These are phyloP conservation scores for Malus sieversii DNA, from an alignment of 306 rosid species.

Conservation along the genomic window DNA sequence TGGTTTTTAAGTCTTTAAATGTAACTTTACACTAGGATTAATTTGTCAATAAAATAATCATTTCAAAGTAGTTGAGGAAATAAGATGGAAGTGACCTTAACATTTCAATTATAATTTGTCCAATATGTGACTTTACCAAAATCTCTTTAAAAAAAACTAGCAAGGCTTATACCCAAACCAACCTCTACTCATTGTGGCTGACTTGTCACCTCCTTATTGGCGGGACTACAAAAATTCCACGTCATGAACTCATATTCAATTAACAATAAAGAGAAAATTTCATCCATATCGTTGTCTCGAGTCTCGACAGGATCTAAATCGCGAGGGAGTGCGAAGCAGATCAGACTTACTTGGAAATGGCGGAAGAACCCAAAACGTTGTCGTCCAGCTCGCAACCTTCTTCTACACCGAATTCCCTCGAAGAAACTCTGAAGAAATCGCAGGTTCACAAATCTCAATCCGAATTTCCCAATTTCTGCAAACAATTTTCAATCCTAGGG, in stretches of 20 bases:
- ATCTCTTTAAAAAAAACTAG: too few species aligned
- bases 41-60: too few species aligned
- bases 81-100: too few species aligned
- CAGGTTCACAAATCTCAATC: slow-evolving; percentile 32
- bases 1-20: too few species aligned
- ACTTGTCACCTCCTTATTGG: slow-evolving; percentile 4
- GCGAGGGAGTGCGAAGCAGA: background rate
- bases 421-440: slow-evolving; percentile 26
- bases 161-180: too few species aligned
- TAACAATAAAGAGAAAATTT: background rate
- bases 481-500: background rate
- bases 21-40: too few species aligned
- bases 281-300: background rate
- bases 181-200: background rate
- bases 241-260: background rate
- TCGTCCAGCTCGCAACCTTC: slow-evolving; percentile 31
- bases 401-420: slow-evolving; percentile 24
- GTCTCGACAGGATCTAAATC: background rate
- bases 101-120: too few species aligned
- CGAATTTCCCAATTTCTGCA: background rate
- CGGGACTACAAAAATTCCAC: background rate
- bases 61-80: too few species aligned
- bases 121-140: too few species aligned
- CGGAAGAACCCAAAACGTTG: slow-evolving; percentile 36
- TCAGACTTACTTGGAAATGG: slow-evolving; percentile 25